These are phyloP conservation scores for Diaporthe citriasiana DNA, from an alignment of 2,329 filamentous ascomycete species.

Conservation along the genomic window DNA sequence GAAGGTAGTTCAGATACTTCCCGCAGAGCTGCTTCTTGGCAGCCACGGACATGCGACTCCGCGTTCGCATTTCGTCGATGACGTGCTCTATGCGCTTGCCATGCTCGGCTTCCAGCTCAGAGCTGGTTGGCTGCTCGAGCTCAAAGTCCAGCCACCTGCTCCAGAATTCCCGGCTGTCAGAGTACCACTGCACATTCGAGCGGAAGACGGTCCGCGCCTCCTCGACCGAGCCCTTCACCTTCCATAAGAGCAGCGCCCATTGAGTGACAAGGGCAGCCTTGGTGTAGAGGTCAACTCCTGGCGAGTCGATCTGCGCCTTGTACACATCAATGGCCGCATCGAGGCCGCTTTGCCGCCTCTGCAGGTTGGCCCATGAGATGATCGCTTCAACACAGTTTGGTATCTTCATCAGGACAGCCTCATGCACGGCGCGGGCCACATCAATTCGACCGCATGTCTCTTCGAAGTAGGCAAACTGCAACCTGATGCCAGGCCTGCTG, in stretches of 20 bases:
- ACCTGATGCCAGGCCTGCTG: conserved; percentile 83
- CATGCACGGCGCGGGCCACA: conserved; percentile 87
- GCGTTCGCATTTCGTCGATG: conserved; percentile 79
- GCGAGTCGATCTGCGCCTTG: conserved; percentile 83
- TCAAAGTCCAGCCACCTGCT: conserved; percentile 90
- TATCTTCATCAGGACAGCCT: conserved; percentile 80
- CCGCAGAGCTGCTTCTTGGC: conserved; percentile 82
- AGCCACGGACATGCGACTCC: conserved; percentile 76
- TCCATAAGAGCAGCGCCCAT: conserved; percentile 90
- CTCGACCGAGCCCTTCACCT: conserved; percentile 82
- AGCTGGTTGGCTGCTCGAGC: conserved; percentile 81
- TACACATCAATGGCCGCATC: conserved; percentile 88
- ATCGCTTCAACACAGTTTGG: conserved; percentile 91
- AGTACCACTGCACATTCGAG: conserved; percentile 86
- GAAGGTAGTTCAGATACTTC: conserved; percentile 85
- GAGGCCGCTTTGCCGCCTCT: conserved; percentile 85
- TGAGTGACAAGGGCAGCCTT: conserved; percentile 91
- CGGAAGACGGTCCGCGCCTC: conserved; percentile 88
- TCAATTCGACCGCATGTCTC: conserved; percentile 84
- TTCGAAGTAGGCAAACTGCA: conserved; percentile 96
- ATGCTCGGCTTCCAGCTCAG: conserved; percentile 74
- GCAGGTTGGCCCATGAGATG: conserved; percentile 87
- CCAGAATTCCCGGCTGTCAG: conserved; percentile 92
- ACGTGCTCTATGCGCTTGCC: conserved; percentile 85
- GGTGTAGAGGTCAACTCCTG: conserved; percentile 79